Evolutionary conservation across 345 rosid species (phyloP).

Genomic region (Sonneratia caseolaris): DNA sequence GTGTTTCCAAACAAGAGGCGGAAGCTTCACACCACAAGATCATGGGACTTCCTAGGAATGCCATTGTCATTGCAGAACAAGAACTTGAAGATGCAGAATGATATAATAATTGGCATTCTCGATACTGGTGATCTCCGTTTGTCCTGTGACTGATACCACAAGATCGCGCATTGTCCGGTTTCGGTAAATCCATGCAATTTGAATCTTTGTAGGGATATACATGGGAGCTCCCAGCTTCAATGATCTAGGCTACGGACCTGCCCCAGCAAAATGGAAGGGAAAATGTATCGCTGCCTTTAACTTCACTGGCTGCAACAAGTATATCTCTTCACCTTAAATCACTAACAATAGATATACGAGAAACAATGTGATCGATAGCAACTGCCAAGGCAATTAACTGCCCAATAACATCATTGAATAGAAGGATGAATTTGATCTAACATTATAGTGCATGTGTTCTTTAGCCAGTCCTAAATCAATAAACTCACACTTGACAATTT

Average conservation of each 20-base stretch:
- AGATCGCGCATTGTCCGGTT: background rate
- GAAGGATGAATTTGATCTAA: too few species aligned
- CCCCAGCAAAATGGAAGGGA: slow-evolving; percentile 72
- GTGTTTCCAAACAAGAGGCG: slow-evolving; percentile 52
- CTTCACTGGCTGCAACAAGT: slow-evolving; percentile 85
- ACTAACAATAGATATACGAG: background rate
- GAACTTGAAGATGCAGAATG: slow-evolving; percentile 15
- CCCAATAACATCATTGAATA: too few species aligned
- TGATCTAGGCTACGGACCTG: slow-evolving; percentile 26
- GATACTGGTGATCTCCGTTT: slow-evolving; percentile 26
- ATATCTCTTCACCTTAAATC: slow-evolving; percentile 12
- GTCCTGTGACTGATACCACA: background rate
- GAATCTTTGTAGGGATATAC: slow-evolving; percentile 24
- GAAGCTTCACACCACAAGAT: slow-evolving; percentile 71
- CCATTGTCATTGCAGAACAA: slow-evolving; percentile 11
- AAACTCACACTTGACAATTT: too few species aligned
- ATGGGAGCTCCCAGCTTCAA: slow-evolving; percentile 34
- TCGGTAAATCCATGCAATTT: background rate
- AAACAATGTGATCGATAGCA: background rate
- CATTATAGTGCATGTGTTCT: too few species aligned
- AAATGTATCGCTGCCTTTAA: slow-evolving; percentile 50
- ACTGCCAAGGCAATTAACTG: background rate
- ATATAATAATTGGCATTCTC: slow-evolving; percentile 28
- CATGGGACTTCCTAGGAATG: slow-evolving; percentile 84
- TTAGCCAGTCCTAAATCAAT: too few species aligned